Evolutionary conservation across 1,284 basidiomycete genomes (phyloP).

Genomic region (Apiotrichum sp.): DNA sequence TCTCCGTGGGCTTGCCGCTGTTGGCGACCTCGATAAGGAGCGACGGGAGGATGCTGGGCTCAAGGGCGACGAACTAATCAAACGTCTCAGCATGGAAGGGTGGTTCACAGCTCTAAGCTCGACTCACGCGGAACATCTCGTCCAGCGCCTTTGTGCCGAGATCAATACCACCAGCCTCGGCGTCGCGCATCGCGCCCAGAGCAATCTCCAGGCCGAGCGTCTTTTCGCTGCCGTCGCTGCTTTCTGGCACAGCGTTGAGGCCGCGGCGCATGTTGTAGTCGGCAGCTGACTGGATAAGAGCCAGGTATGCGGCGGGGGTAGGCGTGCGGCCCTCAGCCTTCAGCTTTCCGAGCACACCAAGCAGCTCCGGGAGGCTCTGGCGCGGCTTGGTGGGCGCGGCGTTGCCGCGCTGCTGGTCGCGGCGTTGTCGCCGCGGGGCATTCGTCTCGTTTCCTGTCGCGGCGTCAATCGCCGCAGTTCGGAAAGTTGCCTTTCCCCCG

Average conservation of each 20-base stretch:
- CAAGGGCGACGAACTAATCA: slow-evolving; percentile 15
- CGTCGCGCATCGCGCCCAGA: slow-evolving; percentile 32
- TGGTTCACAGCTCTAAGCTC: not conserved
- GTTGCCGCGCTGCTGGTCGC: too few relatives aligned
- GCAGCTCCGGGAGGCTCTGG: slow-evolving; percentile 17
- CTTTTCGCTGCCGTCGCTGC: not conserved
- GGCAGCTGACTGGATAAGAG: slow-evolving; percentile 27
- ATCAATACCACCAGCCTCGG: slow-evolving; percentile 29
- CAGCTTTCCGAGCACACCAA: slow-evolving; percentile 21
- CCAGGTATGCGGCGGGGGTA: slow-evolving; percentile 26
- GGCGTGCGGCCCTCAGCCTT: slow-evolving; percentile 22
- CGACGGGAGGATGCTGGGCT: slow-evolving; percentile 31
- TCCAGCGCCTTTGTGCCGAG: slow-evolving; percentile 29
- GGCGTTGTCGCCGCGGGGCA: too few relatives aligned
- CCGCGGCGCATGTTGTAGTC: slow-evolving; percentile 19
- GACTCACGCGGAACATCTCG: slow-evolving; percentile 29
- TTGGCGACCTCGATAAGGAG: slow-evolving; percentile 19
- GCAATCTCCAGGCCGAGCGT: slow-evolving; percentile 33
- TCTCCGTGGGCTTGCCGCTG: not conserved
- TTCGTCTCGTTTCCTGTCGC: too few relatives aligned
- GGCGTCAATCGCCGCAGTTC: too few relatives aligned
- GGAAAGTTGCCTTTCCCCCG: too few relatives aligned
- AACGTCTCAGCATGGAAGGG: not conserved
- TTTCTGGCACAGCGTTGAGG: not conserved
- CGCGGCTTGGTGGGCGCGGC: not conserved